These are phyloP conservation scores for Tieghemostelium lacteum DNA, from an alignment of 78 protist species.

Conservation along the genomic window DNA sequence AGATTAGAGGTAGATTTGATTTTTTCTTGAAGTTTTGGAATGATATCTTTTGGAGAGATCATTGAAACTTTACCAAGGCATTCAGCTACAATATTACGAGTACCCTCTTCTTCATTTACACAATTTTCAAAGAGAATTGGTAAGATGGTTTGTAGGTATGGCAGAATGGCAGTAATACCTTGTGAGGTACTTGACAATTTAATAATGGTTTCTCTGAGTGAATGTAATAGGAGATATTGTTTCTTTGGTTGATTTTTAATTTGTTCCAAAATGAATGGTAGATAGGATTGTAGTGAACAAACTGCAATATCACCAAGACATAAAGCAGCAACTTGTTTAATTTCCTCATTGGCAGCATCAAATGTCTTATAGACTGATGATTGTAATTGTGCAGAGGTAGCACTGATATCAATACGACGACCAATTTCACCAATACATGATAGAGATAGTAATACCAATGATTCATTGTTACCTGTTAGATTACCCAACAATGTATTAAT, in stretches of 20 bases:
- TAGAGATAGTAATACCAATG: constrained; percentile 78
- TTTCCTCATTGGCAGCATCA: constrained; percentile 85
- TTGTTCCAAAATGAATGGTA: constrained; percentile 86
- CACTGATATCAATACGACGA: constrained; percentile 70
- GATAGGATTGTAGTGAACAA: constrained; percentile 60
- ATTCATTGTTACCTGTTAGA: constrained; percentile 17
- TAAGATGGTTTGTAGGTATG: constrained; percentile 57
- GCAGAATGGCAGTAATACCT: constrained; percentile 38
- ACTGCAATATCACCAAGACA: constrained; percentile 83
- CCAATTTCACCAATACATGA: constrained; percentile 94
- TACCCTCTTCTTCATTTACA: constrained; percentile 92
- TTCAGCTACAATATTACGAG: constrained; percentile 94
- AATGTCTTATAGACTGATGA: constrained; percentile 57
- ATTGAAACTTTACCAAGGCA: constrained; percentile 94
- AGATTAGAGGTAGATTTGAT: constrained; percentile 25
- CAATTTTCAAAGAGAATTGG: constrained; percentile 79
- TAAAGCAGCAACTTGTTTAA: constrained; percentile 89
- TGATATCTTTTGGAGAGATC: constrained; percentile 78
- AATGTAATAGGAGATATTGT: constrained; percentile 91
- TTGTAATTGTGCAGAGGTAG: constrained; percentile 15
- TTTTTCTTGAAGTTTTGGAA: constrained; percentile 60
- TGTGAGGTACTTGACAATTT: constrained; percentile 9
- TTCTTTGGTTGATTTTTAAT: constrained; percentile 78
- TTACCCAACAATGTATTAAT: constrained; percentile 56
- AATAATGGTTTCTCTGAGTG: constrained; percentile 88